Evolutionary conservation across 805 yeast species (phyloP), one percentile per base, ranked within the genome.

Genomic region (Ogataea siamensis): DNA sequence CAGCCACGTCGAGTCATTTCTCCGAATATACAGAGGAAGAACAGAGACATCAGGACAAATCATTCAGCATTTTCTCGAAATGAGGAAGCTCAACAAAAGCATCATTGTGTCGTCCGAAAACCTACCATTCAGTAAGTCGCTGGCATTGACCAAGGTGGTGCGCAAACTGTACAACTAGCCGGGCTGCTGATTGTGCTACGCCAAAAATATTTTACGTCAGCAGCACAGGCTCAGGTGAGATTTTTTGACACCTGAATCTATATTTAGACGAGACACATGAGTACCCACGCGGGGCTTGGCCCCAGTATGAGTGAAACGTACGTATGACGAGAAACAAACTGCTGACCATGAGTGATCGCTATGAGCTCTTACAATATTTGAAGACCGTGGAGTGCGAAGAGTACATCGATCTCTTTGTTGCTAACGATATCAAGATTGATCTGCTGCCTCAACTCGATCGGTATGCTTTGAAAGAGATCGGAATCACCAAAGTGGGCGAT

Each of bases 401-500:
- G 1, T 62, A 61, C 34, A 26, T 58, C 2, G 51, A 50, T 2
- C 22, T 34, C 4, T 54, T 62, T 43, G 51, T 49, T 15, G 73
- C 73, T 12, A 67, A 80, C 53, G 81, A 74, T 16, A 72, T 83
- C 45, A 70, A 78, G 0, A 64, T 68, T 15, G 84, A 78, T 36
- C 60, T 82, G 5, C 48, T 83, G 6, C 64, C 76, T 4, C 82
- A 78, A 42, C 62, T 80, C 29, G 95, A 86, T 51, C 68, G 73
- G 28, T 67, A 63, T 5, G 75, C 87, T 1, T 69, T 91, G 39
- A 74, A 71, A 32, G 93, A 83, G 40, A 56, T 93, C 8, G 95
- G 96, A 0, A 60, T 91, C 8, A 46, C 51, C n/a, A 82, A 77
- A 47, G 75, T 91, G 11, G 97, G 98, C 1, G 98, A 93, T 58